Evolutionary conservation across 257 asterid genomes (phyloP).

Genomic region (Jacaranda copaia): DNA sequence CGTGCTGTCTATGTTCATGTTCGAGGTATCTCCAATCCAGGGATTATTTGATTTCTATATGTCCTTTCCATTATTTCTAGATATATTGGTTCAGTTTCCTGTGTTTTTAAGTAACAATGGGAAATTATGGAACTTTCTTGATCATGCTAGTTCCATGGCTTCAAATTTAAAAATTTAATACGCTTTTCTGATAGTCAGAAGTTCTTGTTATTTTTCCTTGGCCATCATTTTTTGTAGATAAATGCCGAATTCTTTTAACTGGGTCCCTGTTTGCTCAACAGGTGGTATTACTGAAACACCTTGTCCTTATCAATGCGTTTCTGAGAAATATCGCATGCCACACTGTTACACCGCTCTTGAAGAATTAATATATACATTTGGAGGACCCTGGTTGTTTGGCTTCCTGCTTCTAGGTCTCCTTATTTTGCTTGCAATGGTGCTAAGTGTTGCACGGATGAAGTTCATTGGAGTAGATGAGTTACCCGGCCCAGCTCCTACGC

Average conservation of each 20-base stretch:
- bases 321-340: constrained; percentile 95
- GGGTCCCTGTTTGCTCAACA: constrained; percentile 44
- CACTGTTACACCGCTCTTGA: constrained; percentile 96
- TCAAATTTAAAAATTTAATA: constrained; percentile 12
- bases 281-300: constrained; percentile 95
- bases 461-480: constrained; percentile 90
- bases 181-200: constrained; percentile 16
- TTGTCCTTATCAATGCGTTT: constrained; percentile 91
- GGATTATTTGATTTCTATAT: constrained; percentile 19
- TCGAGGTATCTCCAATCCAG: constrained; percentile 69
- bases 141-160: neutral
- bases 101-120: no score
- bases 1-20: constrained; percentile 78
- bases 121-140: no score
- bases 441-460: constrained; percentile 98
- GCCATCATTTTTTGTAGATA: constrained; percentile 5
- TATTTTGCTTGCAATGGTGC: constrained; percentile 84
- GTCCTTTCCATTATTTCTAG: neutral
- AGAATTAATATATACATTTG: constrained; percentile 93
- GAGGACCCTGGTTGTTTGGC: constrained; percentile 98
- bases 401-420: constrained; percentile 89
- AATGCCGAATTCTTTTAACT: constrained; percentile 19
- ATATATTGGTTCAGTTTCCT: neutral
- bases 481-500: constrained; percentile 94
- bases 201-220: constrained; percentile 22